Evolutionary conservation across 257 asterid species (phyloP), one percentile per base, ranked within the genome.

Genomic region (Datura wrightii): DNA sequence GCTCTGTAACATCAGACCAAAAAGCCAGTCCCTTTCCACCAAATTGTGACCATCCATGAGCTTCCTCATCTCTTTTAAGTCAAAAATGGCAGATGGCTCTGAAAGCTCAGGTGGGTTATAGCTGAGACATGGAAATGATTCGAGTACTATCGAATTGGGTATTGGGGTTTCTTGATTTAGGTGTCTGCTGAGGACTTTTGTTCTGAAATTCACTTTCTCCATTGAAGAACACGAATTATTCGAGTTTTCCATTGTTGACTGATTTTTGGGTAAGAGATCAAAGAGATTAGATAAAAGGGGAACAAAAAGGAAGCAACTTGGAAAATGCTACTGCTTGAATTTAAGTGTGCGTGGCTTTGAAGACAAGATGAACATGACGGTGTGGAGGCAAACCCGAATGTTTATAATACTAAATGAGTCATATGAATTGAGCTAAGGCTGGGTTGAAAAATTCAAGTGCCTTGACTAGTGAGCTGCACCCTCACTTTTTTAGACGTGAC

Each of bases 21-120:
- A 97, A 19, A 97, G 87, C 98, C 98, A 97, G 83, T 94, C 97
- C 88, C 97, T 86, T 6, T 95, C 99, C 85, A 84, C 92, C 80
- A 92, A 6, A 81, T 97, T 89, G 88, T 95, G 98, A n/a, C 90
- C 93, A 80, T 97, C 99, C 97, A 94, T 90, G 79, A 97, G 59
- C 46, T 92, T 93, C 53, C 98, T 89, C 97, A 97, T 94, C 79
- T 90, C 89, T 52, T 59, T 88, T 6, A 70, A 89, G 85, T 95
- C 98, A 90, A 97, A 91, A 36, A 87, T 59, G 13, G 83, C 58
- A 18, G 89, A 76, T 52, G 87, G 85, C 85, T 92, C 96, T 19
- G 91, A 86, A 8, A 89, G 87, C 87, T 97, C 98, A 70, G 98
- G 97, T 82, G 97, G 98, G 44, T 87, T 79, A 92, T 94, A 95